Evolutionary conservation across 2,329 filamentous ascomycete genomes (phyloP), one percentile per base, ranked within the genome.

Genomic region (Tolypocladium pustulatum): DNA sequence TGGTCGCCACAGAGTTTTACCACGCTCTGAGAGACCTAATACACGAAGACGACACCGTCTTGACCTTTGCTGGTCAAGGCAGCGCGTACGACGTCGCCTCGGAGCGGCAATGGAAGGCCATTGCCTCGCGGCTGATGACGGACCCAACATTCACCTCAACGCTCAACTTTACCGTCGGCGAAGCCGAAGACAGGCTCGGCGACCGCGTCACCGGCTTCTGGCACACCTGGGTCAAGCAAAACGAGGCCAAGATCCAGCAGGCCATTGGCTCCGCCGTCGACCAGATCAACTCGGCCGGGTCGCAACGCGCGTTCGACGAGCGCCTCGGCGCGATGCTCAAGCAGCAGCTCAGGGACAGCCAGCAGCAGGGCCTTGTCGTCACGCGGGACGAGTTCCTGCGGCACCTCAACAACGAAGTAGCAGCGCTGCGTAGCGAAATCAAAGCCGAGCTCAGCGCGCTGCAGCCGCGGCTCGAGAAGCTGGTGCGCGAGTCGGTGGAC

Each of bases 1-100:
- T 80, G 27, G 80, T 90, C 20, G 73, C 81, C 0, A 76, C 82
- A 30, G 78, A 84, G 3, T 88, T 91, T 60, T 91, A 84, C 81
- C 76, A 82, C 58, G 87, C 86, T 0, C 68, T 91, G 10, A 75
- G 77, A 30, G 78, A 81, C 57, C 76, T 80, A 59, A 79, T 88
- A 54, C 73, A 72, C 25, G 69, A 73, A 1, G 81, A 82, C 51
- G 72, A 73, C 2, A 71, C 73, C 36, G 74, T 84, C 43, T 67
- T 83, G 41, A 78, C 73, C 3, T 64, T 82, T 3, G 73, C 80
- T 40, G 73, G 74, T 36, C 68, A 71, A 3, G 67, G 69, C 2
- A 66, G 74, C 20, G 69, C 68, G n/a, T 72, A 71, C 25, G 66
- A 73, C 17, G 64, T 74, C 22, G 72, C 78, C 4, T 76, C 77